A percentile compares a stretch with the other conserved stretches of the same genome.
phyloP scores from a whole-genome alignment of 2,329 filamentous ascomycete genomes.

The Chaetothyriales sp. region DNA sequence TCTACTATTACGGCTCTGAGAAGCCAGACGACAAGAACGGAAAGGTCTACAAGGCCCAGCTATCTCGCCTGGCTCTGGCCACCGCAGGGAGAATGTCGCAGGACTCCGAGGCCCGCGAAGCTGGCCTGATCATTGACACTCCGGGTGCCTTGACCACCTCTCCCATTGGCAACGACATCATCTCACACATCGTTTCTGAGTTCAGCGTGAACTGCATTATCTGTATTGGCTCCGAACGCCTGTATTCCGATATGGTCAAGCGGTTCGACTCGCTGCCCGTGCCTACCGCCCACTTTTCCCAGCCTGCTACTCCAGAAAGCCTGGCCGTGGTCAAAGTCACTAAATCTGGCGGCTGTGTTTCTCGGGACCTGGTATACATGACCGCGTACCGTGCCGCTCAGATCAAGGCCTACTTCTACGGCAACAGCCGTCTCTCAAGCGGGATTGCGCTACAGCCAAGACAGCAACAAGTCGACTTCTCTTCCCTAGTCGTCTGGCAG shows the following conservation, averaged over 20 bases:
- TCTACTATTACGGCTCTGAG: slow-evolving; percentile 63
- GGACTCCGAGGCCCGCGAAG: slow-evolving; percentile 54
- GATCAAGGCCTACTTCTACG: slow-evolving; percentile 92
- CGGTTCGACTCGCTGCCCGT: slow-evolving; percentile 46
- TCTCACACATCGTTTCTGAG: slow-evolving; percentile 64
- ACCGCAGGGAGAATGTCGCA: slow-evolving; percentile 65
- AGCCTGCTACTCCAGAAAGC: slow-evolving; percentile 33
- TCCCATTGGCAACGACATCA: slow-evolving; percentile 49
- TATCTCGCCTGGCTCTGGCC: slow-evolving; percentile 64
- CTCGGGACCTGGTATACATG: slow-evolving; percentile 61
- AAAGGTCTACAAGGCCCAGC: slow-evolving; percentile 57
- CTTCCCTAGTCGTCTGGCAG: slow-evolving; percentile 59
- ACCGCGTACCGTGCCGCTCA: slow-evolving; percentile 59
- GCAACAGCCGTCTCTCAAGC: slow-evolving; percentile 40
- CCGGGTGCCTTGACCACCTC: slow-evolving; percentile 51
- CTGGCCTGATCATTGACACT: slow-evolving; percentile 78
- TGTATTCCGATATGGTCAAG: slow-evolving; percentile 60
- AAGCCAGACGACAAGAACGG: slow-evolving; percentile 55
- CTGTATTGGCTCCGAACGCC: slow-evolving; percentile 62
- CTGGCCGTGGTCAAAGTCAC: slow-evolving; percentile 66
- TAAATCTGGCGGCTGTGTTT: slow-evolving; percentile 73
- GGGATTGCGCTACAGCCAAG: slow-evolving; percentile 68
- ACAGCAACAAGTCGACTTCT: slow-evolving; percentile 71
- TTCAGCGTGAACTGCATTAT: slow-evolving; percentile 67
- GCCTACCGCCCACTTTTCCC: slow-evolving; percentile 27